Evolutionary conservation across 2,329 filamentous ascomycete species (phyloP).

Genomic region (Cadophora malorum): DNA sequence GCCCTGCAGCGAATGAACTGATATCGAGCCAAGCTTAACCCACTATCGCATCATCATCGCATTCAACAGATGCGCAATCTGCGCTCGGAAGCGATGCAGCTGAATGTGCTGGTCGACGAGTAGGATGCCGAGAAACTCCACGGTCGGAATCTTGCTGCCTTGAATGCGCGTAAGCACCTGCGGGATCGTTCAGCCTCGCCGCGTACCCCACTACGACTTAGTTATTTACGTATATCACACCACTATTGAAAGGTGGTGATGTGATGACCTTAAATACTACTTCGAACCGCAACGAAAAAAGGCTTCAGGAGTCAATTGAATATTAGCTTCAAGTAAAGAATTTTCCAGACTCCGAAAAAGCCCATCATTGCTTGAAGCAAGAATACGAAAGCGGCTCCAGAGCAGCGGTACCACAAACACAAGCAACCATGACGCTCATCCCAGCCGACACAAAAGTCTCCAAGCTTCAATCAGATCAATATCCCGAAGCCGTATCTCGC

Average conservation of each 20-base stretch:
- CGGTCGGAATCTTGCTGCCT: not conserved
- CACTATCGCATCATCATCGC: conserved; percentile 1
- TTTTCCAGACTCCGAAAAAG: no score
- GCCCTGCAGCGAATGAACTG: not conserved
- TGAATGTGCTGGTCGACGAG: not conserved
- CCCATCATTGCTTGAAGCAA: no score
- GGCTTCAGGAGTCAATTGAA: not conserved
- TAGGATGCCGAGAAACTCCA: not conserved
- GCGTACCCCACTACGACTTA: not conserved
- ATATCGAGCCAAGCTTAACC: no score
- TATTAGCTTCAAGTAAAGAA: no score
- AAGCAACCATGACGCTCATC: conserved; percentile 27
- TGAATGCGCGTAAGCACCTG: conserved; percentile 2
- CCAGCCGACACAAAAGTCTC: conserved; percentile 29
- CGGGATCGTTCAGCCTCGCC: not conserved
- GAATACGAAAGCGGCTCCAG: not conserved
- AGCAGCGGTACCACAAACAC: not conserved
- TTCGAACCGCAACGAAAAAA: not conserved
- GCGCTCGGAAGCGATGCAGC: not conserved
- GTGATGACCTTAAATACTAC: not conserved
- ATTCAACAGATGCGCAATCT: not conserved
- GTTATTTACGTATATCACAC: not conserved
- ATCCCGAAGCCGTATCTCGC: conserved; percentile 7
- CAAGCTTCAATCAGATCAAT: not conserved
- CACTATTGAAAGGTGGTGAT: not conserved